Base-by-base conservation (phyloP, 345 rosid species). In the Corchorus olitorius region DNA sequence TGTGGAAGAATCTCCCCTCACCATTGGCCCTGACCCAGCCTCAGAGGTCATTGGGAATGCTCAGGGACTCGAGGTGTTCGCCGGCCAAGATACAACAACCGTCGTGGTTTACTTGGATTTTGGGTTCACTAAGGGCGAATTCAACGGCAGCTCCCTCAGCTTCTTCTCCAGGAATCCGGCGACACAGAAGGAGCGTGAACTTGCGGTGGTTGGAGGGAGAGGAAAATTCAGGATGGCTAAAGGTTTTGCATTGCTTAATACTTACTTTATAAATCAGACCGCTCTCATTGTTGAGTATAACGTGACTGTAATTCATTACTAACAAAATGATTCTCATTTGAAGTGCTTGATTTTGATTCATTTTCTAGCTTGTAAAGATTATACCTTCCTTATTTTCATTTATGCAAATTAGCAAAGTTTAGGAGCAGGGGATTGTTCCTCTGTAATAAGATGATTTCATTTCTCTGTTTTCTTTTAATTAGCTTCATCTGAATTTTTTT, bases 181-280 rank as follows among this genome's bases (percentile, higher is more conserved):
- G 20, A 16, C 54, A n/a, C 63, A 81, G 63, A 65, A 75, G 43
- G 35, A 12, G 49, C 81, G 80, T 9, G 81, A 81, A 76, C 56
- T 81, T 41, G 81, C 84, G 6, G 78, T 81, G 72, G 81, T 81
- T 20, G 84, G 84, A 59, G 84, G 84, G 15, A 77, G 81, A 67
- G 78, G 78, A 5, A 65, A 70, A 19, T 75, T 81, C 19, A 78
- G 71, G 64, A 65, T 81, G 81, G 79, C 81, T 48, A 75, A 59
- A 78, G 84, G 84, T 22, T 77, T 77, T 58, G 76, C 73, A 0
- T 9, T 22, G 35, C 53, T 81, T n/a, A 75, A 27, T 9, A 74
- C 81, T 4, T 43, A 43, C 34, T 54, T 8, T 49, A 1, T 81
- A 6, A 15, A 75, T 34, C 15, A 14, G 4, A 62, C 0, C 17